Percentiles rank a stretch among this genome's conserved stretches.
Conservation (phyloP, 768 basidiomycete genomes). For the Scleroderma bovista region DNA sequence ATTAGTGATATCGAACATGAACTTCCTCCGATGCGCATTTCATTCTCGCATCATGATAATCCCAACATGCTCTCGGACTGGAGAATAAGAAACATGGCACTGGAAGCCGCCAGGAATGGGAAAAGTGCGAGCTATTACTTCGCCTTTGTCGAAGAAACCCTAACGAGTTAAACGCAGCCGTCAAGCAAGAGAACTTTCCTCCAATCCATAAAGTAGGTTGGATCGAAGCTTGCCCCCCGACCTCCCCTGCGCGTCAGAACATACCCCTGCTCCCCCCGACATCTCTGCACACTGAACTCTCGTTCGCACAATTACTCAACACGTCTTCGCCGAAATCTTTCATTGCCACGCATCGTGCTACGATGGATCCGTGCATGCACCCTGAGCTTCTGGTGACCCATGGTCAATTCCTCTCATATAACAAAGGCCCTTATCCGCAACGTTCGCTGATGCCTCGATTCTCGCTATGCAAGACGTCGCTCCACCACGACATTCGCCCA, state of each 20-base stretch:
- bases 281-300: not conserved
- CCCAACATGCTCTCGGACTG: slow-evolving; percentile 24
- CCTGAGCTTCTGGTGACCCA: slow-evolving; percentile 36
- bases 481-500: slow-evolving; percentile 54
- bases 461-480: slow-evolving; percentile 41
- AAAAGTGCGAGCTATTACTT: slow-evolving; percentile 14
- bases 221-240: slow-evolving; percentile 16
- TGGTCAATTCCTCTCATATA: slow-evolving; percentile 47
- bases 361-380: slow-evolving; percentile 35
- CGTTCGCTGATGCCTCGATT: slow-evolving; percentile 44
- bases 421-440: slow-evolving; percentile 42
- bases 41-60: slow-evolving; percentile 26
- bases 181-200: slow-evolving; percentile 30
- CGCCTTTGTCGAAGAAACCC: not conserved
- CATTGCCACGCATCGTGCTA: slow-evolving; percentile 29
- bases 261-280: slow-evolving; percentile 24
- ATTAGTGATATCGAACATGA: slow-evolving; percentile 22
- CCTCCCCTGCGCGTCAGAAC: slow-evolving; percentile 22
- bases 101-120: slow-evolving; percentile 24
- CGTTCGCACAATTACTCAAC: not conserved
- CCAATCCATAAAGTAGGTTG: slow-evolving; percentile 20
- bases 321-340: slow-evolving; percentile 20
- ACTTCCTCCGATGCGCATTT: slow-evolving; percentile 28
- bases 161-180: slow-evolving; percentile 14
- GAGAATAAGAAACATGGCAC: slow-evolving; percentile 15